Conservation (phyloP, 768 basidiomycete species). For the Butyriboletus loyo region DNA sequence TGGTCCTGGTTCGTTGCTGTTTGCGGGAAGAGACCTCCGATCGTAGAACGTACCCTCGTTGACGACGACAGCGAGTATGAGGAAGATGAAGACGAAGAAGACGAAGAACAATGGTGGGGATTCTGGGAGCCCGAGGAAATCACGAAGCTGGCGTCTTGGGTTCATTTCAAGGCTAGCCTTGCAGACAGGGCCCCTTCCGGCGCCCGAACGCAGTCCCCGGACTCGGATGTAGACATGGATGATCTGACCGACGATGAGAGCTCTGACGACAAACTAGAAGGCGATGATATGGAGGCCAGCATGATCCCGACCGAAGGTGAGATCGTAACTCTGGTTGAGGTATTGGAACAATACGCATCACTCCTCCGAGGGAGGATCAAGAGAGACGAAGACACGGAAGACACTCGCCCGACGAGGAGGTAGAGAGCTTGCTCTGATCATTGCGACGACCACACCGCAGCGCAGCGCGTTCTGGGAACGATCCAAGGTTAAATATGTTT, state of each 20-base stretch:
- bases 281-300: neutral
- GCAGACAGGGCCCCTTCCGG: conserved; percentile 16
- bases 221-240: conserved; percentile 21
- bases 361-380: conserved; percentile 57
- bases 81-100: conserved; percentile 28
- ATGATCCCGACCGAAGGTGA: conserved; percentile 30
- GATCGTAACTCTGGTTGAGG: conserved; percentile 46
- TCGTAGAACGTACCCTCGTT: conserved; percentile 23
- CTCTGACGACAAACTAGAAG: conserved; percentile 3
- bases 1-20: conserved; percentile 83
- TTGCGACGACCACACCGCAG: conserved; percentile 1
- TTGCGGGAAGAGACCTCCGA: conserved; percentile 55
- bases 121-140: conserved; percentile 68
- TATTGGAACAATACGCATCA: conserved; percentile 56
- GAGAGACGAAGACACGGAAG: conserved; percentile 28
- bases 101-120: conserved; percentile 69
- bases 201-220: neutral
- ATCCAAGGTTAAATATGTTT: conserved; percentile 16
- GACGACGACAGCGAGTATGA: conserved; percentile 28
- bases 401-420: neutral
- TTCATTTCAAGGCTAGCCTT: conserved; percentile 48
- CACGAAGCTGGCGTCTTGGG: conserved; percentile 61
- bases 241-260: conserved; percentile 9
- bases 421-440: conserved; percentile 10
- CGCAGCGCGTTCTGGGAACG: conserved; percentile 8